Base-by-base conservation (phyloP, 306 rosid genomes). In the Citrullus amarus region DNA sequence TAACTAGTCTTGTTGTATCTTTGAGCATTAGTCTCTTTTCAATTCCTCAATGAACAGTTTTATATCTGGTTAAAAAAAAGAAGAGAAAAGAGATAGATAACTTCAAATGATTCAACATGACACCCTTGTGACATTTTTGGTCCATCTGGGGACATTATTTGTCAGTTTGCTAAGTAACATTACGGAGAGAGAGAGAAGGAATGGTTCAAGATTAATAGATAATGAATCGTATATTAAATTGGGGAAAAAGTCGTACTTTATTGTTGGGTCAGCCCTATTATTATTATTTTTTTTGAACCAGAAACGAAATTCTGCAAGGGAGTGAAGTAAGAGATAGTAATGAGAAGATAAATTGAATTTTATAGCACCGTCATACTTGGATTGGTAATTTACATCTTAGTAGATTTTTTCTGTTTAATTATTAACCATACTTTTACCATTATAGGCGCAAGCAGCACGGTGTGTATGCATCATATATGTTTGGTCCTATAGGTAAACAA, bases 391-490 rank as follows among this genome's bases (percentile, higher is more conserved):
- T 66, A 18, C 48, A 17, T 66, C 30, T 66, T 38, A 16, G 73
- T 66, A 39, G 73, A 8, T 17, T 6, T 66, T 38, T 39, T 38
- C 73, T 66, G 22, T 66, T 66, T 39, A 66, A 66, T 66, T 38
- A 9, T 18, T 66, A 34, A 38, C 73, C 73, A 39, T 1, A 69
- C 36, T 20, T 41, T 4, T 44, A 2, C 34, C 16, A 12, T 69
- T 69, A 70, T 86, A 90, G 97, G 87, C 88, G 93, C 83, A 86
- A 86, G 81, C 97, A 92, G 80, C 88, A 82, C 6, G 97, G 97
- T 75, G 91, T 92, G 5, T 89, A 92, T 83, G 84, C 91, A 67
- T 89, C 97, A 0, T 90, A 92, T 80, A 89, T 81, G 17, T 88
- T 89, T 75, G 96, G 97, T 72, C 93, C 97, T 43, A 60, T 55